These are phyloP conservation scores for Paraurostyla sp. DNA, from an alignment of 73 alveolate genomes.

Conservation along the genomic window DNA sequence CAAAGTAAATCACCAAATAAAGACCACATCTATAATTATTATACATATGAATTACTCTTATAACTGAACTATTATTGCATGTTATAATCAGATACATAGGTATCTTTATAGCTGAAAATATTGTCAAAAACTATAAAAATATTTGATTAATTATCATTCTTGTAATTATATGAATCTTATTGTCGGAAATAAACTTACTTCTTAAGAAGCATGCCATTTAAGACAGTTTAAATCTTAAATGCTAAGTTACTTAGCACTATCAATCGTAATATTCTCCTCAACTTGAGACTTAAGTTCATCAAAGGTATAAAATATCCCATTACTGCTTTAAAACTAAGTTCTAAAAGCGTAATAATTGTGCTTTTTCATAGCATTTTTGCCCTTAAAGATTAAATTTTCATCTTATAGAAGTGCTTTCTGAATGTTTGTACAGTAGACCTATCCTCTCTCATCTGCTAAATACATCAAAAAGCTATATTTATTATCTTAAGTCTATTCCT, in stretches of 20 bases:
- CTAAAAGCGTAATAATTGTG: conserved; percentile 19
- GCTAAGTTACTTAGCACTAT: background rate
- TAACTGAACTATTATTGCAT: conserved; percentile 41
- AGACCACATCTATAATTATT: conserved; percentile 46
- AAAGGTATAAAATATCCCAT: conserved; percentile 23
- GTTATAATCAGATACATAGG: background rate
- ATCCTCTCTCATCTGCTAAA: conserved; percentile 47
- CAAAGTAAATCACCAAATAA: conserved; percentile 49
- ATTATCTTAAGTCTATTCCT: background rate
- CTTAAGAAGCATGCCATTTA: conserved; percentile 41
- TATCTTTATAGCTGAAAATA: background rate
- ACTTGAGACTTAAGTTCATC: conserved; percentile 23
- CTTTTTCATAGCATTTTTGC: conserved; percentile 51
- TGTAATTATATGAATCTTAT: too few species aligned
- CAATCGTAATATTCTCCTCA: conserved; percentile 15
- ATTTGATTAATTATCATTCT: too few species aligned
- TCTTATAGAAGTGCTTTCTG: background rate
- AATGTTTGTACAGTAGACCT: conserved; percentile 6
- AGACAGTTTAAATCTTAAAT: background rate
- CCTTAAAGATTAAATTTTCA: background rate
- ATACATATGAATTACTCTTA: conserved; percentile 9
- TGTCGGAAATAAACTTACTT: conserved; percentile 5
- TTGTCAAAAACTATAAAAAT: background rate
- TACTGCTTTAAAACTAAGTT: background rate
- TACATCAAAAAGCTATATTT: background rate